A percentile compares a stretch with the other conserved stretches of the same genome.
Conservation (phyloP, 768 basidiomycete species). For the Serendipita sp. region DNA sequence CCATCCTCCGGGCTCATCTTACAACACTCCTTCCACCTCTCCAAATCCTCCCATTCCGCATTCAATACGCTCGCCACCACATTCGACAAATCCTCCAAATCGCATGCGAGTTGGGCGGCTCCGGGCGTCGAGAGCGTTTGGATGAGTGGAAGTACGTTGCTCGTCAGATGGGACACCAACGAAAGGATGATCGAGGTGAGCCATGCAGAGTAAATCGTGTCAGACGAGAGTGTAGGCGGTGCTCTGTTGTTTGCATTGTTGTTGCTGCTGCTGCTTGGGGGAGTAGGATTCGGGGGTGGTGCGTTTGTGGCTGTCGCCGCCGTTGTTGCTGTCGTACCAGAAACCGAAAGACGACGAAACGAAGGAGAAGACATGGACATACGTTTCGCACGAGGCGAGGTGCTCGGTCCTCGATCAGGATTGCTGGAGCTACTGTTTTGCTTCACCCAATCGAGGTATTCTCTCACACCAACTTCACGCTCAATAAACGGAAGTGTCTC, state of each 20-base stretch:
- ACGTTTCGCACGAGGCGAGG: background rate
- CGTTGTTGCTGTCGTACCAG: slow-evolving; percentile 15
- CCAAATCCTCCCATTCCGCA: slow-evolving; percentile 68
- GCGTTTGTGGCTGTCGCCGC: slow-evolving; percentile 5
- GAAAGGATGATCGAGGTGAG: slow-evolving; percentile 77
- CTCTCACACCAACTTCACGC: slow-evolving; percentile 24
- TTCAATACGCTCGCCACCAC: slow-evolving; percentile 72
- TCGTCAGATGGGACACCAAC: slow-evolving; percentile 58
- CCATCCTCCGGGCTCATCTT: slow-evolving; percentile 38
- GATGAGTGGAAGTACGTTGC: slow-evolving; percentile 56
- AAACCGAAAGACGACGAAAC: slow-evolving; percentile 23
- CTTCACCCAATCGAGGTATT: slow-evolving; percentile 4
- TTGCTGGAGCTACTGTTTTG: background rate
- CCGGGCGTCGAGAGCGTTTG: slow-evolving; percentile 45
- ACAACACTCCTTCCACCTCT: slow-evolving; percentile 61
- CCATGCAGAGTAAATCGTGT: slow-evolving; percentile 81
- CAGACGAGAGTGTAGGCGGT: slow-evolving; percentile 37
- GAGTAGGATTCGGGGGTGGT: too few species aligned
- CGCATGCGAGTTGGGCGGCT: slow-evolving; percentile 68
- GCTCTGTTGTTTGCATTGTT: slow-evolving; percentile 2
- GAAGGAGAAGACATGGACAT: slow-evolving; percentile 25
- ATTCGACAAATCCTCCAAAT: slow-evolving; percentile 80
- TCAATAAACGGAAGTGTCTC: slow-evolving; percentile 65
- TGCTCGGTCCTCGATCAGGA: background rate
- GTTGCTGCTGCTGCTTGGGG: too few species aligned